phyloP scores from a whole-genome alignment of 768 basidiomycete genomes.

The Inosperma sp. region DNA sequence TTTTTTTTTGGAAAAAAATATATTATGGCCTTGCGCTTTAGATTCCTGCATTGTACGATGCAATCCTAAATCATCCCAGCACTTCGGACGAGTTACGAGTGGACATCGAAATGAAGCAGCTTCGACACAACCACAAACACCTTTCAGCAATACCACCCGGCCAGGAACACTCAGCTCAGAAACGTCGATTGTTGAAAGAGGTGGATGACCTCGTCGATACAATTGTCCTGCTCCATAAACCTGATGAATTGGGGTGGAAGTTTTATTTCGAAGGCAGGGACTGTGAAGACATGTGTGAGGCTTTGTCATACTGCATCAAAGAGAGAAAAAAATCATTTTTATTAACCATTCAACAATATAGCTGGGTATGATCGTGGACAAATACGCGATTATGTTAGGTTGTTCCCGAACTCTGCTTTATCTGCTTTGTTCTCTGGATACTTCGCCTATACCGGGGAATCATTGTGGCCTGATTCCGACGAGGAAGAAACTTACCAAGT shows the following conservation, averaged over 20 bases:
- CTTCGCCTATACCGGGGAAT: conserved; percentile 54
- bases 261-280: conserved; percentile 73
- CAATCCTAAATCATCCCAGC: conserved; percentile 76
- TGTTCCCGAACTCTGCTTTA: conserved; percentile 62
- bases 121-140: conserved; percentile 57
- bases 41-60: conserved; percentile 70
- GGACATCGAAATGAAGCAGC: conserved; percentile 67
- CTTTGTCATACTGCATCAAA: background rate
- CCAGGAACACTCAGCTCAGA: conserved; percentile 32
- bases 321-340: background rate
- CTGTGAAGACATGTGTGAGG: conserved; percentile 58
- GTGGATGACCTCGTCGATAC: conserved; percentile 72
- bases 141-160: conserved; percentile 55
- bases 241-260: conserved; percentile 81
- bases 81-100: conserved; percentile 80
- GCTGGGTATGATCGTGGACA: conserved; percentile 57
- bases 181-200: conserved; percentile 49
- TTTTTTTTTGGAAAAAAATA: background rate
- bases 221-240: conserved; percentile 66
- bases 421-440: conserved; percentile 61
- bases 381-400: conserved; percentile 53
- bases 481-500: conserved; percentile 23
- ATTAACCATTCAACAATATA: conserved; percentile 28
- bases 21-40: conserved; percentile 24
- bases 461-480: conserved; percentile 39